Percentiles rank a stretch among this genome's conserved stretches.
Evolutionary conservation across 441 rosid species (phyloP).

Genomic region (Hura crepitans): DNA sequence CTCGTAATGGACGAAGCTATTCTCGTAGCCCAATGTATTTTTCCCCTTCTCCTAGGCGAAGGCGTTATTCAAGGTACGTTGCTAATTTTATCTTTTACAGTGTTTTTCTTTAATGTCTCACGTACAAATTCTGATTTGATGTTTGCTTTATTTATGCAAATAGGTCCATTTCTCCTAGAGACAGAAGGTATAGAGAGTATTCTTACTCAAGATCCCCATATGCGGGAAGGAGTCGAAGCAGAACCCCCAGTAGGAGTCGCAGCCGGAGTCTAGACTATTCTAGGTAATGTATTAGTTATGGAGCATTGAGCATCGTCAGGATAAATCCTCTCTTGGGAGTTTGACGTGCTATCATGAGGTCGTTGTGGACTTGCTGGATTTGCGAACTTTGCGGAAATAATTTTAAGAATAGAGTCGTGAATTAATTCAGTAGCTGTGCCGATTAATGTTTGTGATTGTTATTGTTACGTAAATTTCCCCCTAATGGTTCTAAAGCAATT

Average conservation of each 20-base stretch:
- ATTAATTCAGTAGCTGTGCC: background rate
- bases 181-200: slow-evolving; percentile 34
- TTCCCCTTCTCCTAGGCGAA: slow-evolving; percentile 44
- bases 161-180: slow-evolving; percentile 69
- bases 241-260: slow-evolving; percentile 35
- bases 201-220: slow-evolving; percentile 61
- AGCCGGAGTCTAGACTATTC: slow-evolving; percentile 43
- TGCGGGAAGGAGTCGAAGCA: slow-evolving; percentile 42
- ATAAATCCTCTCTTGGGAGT: background rate
- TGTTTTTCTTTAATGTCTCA: background rate
- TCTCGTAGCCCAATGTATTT: slow-evolving; percentile 50
- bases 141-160: slow-evolving; percentile 1
- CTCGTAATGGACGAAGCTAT: slow-evolving; percentile 39
- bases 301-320: background rate
- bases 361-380: slow-evolving; percentile 1
- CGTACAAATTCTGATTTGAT: background rate
- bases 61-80: slow-evolving; percentile 43
- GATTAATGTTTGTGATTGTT: background rate
- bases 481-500: no score
- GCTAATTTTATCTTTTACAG: background rate
- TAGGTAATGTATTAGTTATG: slow-evolving; percentile 25
- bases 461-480: background rate
- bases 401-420: background rate
- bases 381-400: background rate
- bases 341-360: background rate